Percentiles rank a stretch among this genome's conserved stretches.
These are phyloP conservation scores for Barnettozyma hawaiiensis DNA, from an alignment of 1,139 yeast genomes.

Conservation along the genomic window DNA sequence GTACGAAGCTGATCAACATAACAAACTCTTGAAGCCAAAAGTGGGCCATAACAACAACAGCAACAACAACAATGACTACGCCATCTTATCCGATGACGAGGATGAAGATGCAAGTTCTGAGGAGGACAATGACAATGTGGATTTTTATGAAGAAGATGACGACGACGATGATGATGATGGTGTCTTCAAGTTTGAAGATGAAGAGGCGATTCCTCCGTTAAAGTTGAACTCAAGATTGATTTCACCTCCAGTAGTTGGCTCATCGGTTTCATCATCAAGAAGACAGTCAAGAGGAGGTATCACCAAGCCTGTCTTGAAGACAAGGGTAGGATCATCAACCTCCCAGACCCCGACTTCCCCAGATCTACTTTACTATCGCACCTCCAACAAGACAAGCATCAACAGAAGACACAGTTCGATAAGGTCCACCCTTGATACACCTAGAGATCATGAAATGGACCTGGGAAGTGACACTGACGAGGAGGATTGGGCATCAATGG, in stretches of 20 bases:
- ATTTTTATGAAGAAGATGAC: constrained; percentile 24
- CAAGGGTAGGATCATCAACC: constrained; percentile 24
- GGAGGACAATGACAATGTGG: too few relatives aligned
- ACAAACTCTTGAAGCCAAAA: constrained; percentile 16
- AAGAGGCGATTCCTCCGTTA: constrained; percentile 27
- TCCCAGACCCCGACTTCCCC: constrained; percentile 27
- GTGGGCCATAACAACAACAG: constrained; percentile 16
- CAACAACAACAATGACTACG: constrained; percentile 20
- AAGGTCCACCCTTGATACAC: constrained; percentile 22
- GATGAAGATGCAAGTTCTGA: constrained; percentile 25
- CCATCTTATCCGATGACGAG: constrained; percentile 26
- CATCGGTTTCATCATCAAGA: constrained; percentile 11
- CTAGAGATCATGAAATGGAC: constrained; percentile 12
- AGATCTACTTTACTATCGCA: constrained; percentile 18
- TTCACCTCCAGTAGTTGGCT: constrained; percentile 23
- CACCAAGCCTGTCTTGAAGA: constrained; percentile 23
- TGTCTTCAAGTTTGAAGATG: constrained; percentile 43
- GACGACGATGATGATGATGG: constrained; percentile 33
- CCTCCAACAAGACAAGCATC: constrained; percentile 13
- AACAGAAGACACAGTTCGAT: constrained; percentile 25
- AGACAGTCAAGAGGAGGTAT: constrained; percentile 21
- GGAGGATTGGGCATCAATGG: constrained; percentile 91
- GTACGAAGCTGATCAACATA: constrained; percentile 23
- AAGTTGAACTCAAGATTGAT: constrained; percentile 22
- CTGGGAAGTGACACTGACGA: constrained; percentile 64